Evolutionary conservation across 495 filamentous ascomycete genomes (phyloP).

Genomic region (Xylaria nigripes): DNA sequence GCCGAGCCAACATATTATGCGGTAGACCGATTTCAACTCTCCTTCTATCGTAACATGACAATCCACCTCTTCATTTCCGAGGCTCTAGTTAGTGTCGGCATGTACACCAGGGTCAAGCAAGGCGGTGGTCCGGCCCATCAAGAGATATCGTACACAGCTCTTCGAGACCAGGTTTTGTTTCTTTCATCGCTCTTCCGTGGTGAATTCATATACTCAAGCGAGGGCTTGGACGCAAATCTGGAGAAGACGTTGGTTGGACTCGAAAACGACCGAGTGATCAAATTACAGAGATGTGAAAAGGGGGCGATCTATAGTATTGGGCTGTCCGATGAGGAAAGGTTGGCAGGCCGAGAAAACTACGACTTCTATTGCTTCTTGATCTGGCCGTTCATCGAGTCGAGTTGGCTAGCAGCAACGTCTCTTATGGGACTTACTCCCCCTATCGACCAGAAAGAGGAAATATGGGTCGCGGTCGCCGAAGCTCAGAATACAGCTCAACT

Average conservation of each 20-base stretch:
- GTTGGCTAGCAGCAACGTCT: constrained; percentile 82
- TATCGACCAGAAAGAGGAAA: constrained; percentile 45
- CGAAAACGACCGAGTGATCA: constrained; percentile 73
- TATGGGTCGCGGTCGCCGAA: constrained; percentile 71
- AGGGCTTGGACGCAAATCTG: constrained; percentile 70
- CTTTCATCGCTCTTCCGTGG: constrained; percentile 88
- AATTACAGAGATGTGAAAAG: constrained; percentile 49
- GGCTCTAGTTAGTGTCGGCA: constrained; percentile 74
- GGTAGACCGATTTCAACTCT: constrained; percentile 91
- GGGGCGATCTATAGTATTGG: constrained; percentile 56
- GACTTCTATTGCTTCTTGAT: constrained; percentile 98
- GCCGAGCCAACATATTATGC: constrained; percentile 87
- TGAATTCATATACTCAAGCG: constrained; percentile 92
- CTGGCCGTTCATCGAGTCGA: constrained; percentile 94
- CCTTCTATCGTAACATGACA: constrained; percentile 98
- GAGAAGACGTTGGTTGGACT: constrained; percentile 67
- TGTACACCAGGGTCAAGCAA: constrained; percentile 84
- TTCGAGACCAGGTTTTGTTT: constrained; percentile 74
- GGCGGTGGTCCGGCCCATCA: constrained; percentile 77
- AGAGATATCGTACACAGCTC: constrained; percentile 60
- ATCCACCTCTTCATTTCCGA: constrained; percentile 96
- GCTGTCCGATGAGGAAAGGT: constrained; percentile 66
- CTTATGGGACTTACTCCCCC: constrained; percentile 80
- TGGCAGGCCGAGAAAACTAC: constrained; percentile 78
- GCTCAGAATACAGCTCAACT: constrained; percentile 78